Conservation (phyloP, 257 asterid genomes). For the Perilla frutescens region DNA sequence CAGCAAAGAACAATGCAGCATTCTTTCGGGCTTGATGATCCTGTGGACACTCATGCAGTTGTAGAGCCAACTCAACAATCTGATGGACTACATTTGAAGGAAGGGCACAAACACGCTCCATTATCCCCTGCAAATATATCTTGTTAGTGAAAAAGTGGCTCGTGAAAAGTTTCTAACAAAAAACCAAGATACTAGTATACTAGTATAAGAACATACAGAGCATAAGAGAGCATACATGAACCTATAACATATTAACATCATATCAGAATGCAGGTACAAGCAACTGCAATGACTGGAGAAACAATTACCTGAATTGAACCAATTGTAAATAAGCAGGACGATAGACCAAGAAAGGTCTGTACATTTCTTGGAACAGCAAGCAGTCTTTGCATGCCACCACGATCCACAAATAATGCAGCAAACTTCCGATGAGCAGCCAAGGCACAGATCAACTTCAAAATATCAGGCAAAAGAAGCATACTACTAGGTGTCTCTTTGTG, state of each 20-base stretch:
- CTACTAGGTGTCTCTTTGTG: conserved; percentile 63
- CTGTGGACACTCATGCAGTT: conserved; percentile 81
- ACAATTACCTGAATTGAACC: conserved; percentile 89
- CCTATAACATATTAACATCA: not conserved
- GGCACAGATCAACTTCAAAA: conserved; percentile 87
- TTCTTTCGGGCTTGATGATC: conserved; percentile 91
- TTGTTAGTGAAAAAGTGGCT: conserved; percentile 21
- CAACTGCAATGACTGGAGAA: conserved; percentile 23
- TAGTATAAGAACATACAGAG: not conserved
- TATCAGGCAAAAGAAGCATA: conserved; percentile 68
- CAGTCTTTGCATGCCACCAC: conserved; percentile 91
- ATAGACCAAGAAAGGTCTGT: conserved; percentile 75
- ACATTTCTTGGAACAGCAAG: conserved; percentile 75
- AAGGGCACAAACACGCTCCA: conserved; percentile 98
- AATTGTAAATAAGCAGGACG: conserved; percentile 90
- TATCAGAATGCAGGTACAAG: conserved; percentile 28
- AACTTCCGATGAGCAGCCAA: conserved; percentile 96
- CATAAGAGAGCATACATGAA: not conserved
- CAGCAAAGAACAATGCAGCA: conserved; percentile 87
- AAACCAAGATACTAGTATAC: conserved; percentile 9
- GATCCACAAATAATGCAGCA: conserved; percentile 91
- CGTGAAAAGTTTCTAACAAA: not conserved
- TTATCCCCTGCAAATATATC: conserved; percentile 70
- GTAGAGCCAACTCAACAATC: conserved; percentile 87
- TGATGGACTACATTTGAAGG: conserved; percentile 83